Conservation (phyloP, 2,329 filamentous ascomycete species). For the Talaromyces sp. region DNA sequence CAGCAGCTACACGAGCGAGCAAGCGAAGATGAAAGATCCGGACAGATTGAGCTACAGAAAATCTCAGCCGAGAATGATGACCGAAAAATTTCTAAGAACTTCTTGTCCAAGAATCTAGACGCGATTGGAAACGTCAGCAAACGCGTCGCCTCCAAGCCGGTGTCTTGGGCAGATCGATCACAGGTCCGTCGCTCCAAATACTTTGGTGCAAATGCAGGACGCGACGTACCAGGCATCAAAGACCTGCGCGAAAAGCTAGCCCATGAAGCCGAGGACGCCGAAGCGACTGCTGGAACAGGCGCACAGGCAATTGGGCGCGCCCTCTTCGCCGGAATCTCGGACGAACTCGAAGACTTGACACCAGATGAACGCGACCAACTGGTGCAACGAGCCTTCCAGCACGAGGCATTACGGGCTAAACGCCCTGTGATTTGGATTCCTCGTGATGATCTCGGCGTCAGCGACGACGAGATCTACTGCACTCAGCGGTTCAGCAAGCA, state of each 20-base stretch:
- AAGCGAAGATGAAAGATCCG: neutral
- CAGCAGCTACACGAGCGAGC: neutral
- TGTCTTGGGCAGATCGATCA: constrained; percentile 41
- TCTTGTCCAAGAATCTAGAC: constrained; percentile 10
- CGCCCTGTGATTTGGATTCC: constrained; percentile 93
- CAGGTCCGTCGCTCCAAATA: constrained; percentile 35
- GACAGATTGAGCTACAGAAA: constrained; percentile 43
- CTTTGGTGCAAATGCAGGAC: constrained; percentile 31
- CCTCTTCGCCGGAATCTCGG: constrained; percentile 79
- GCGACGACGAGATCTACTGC: constrained; percentile 80
- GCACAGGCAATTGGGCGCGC: constrained; percentile 64
- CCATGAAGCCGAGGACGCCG: constrained; percentile 53
- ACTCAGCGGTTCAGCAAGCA: constrained; percentile 69
- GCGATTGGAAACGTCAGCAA: constrained; percentile 15
- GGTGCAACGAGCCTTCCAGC: constrained; percentile 83
- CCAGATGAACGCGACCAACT: constrained; percentile 82
- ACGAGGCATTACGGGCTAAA: constrained; percentile 76
- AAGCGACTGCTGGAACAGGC: constrained; percentile 61
- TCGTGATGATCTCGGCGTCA: constrained; percentile 80
- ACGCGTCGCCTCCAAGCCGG: constrained; percentile 14
- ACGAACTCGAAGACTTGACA: constrained; percentile 91
- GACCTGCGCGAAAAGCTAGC: constrained; percentile 31
- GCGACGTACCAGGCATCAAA: constrained; percentile 26
- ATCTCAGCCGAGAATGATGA: constrained; percentile 23
- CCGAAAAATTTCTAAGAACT: neutral